Evolutionary conservation across 2,329 filamentous ascomycete species (phyloP).

Genomic region (Exophiala mesophila): DNA sequence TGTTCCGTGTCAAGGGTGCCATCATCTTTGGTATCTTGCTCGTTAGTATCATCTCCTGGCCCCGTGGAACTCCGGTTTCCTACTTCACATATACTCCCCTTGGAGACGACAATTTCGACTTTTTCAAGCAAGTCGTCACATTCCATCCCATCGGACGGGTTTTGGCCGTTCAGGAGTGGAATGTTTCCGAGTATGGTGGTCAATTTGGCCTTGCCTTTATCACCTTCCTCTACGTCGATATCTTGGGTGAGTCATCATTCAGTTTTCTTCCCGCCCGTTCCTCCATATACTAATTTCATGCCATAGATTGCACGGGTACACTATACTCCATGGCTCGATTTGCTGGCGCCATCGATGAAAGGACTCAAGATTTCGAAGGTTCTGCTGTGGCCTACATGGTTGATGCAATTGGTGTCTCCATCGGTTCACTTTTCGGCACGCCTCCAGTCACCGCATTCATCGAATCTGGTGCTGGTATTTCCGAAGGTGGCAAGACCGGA

Average conservation of each 20-base stretch:
- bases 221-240: slow-evolving; percentile 87
- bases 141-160: slow-evolving; percentile 72
- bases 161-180: slow-evolving; percentile 69
- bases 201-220: slow-evolving; percentile 80
- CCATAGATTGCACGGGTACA: slow-evolving; percentile 69
- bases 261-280: not conserved
- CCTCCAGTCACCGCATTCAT: slow-evolving; percentile 83
- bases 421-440: slow-evolving; percentile 70
- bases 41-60: slow-evolving; percentile 86
- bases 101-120: slow-evolving; percentile 69
- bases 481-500: slow-evolving; percentile 79
- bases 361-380: slow-evolving; percentile 82
- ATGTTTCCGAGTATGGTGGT: slow-evolving; percentile 61
- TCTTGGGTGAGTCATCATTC: slow-evolving; percentile 48
- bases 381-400: slow-evolving; percentile 79
- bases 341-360: slow-evolving; percentile 71
- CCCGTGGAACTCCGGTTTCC: slow-evolving; percentile 67
- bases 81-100: slow-evolving; percentile 70
- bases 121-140: slow-evolving; percentile 81
- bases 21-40: slow-evolving; percentile 78
- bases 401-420: slow-evolving; percentile 73
- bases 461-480: slow-evolving; percentile 84
- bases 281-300: not conserved
- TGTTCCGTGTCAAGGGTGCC: slow-evolving; percentile 82
- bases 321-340: slow-evolving; percentile 88